Evolutionary conservation across 176 grass and related monocot species (phyloP).

Genomic region (Oryza glaberrima): DNA sequence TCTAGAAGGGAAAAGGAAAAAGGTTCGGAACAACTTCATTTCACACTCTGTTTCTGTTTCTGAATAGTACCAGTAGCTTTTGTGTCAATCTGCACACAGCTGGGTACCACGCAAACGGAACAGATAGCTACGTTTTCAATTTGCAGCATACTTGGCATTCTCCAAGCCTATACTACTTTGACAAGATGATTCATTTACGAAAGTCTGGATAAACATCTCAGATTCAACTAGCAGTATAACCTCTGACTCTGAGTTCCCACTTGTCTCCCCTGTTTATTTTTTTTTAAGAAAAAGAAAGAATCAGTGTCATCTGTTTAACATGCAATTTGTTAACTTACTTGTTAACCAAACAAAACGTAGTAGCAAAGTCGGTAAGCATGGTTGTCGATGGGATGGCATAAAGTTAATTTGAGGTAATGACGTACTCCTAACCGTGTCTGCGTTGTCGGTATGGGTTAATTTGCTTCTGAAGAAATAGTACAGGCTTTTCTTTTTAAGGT

Average conservation of each 20-base stretch:
- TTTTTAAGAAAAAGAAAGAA: no score
- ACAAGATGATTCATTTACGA: background rate
- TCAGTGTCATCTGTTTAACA: no score
- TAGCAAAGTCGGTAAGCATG: no score
- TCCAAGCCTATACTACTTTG: background rate
- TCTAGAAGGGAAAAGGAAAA: background rate
- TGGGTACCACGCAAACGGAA: background rate
- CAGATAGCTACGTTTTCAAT: slow-evolving; percentile 13
- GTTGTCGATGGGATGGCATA: background rate
- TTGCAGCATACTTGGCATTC: background rate
- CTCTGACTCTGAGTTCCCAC: background rate
- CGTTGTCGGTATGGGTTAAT: background rate
- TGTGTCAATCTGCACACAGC: background rate
- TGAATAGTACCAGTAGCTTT: no score
- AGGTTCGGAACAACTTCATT: background rate
- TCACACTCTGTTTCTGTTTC: background rate
- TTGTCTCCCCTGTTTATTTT: no score
- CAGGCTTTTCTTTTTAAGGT: background rate
- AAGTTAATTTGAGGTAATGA: background rate
- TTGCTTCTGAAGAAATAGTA: background rate
- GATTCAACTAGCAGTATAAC: background rate
- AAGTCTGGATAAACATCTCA: background rate
- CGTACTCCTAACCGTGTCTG: background rate
- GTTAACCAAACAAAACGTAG: background rate
- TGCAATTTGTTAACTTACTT: no score